Percentiles rank a stretch among this genome's conserved stretches.
Conservation (phyloP, 768 basidiomycete species). For the Tricholoma matsutake region DNA sequence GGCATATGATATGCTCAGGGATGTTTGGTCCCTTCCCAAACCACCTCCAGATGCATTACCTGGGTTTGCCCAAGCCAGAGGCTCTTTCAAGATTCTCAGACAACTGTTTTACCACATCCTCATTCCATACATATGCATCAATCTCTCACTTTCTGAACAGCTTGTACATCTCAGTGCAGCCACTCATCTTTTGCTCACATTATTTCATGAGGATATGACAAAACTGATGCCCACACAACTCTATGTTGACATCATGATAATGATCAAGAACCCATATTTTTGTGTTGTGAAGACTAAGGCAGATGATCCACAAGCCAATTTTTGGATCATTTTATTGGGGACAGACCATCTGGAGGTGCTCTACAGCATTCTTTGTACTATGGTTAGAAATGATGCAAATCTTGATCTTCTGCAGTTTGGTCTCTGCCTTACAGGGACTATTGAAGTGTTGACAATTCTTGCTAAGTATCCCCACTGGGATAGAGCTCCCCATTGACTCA, state of each 20-base stretch:
- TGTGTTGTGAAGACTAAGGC: constrained; percentile 38
- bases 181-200: constrained; percentile 19
- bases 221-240: constrained; percentile 9
- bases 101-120: constrained; percentile 21
- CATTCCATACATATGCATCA: constrained; percentile 27
- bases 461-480: constrained; percentile 36
- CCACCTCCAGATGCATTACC: not conserved
- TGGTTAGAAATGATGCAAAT: constrained; percentile 32
- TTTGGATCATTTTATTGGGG: constrained; percentile 35
- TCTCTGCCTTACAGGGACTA: no score
- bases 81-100: constrained; percentile 20
- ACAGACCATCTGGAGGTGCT: constrained; percentile 34
- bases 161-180: constrained; percentile 31
- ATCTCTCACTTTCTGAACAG: constrained; percentile 20
- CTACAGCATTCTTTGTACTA: constrained; percentile 33
- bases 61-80: constrained; percentile 15
- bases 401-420: constrained; percentile 19
- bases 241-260: constrained; percentile 27
- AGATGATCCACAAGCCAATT: constrained; percentile 27
- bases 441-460: constrained; percentile 25
- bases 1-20: constrained; percentile 21
- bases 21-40: constrained; percentile 22
- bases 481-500: no score
- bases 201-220: no score
- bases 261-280: constrained; percentile 21